A percentile compares a stretch with the other conserved stretches of the same genome.
Conservation (phyloP, 768 basidiomycete species). For the Mrakia gelida region DNA sequence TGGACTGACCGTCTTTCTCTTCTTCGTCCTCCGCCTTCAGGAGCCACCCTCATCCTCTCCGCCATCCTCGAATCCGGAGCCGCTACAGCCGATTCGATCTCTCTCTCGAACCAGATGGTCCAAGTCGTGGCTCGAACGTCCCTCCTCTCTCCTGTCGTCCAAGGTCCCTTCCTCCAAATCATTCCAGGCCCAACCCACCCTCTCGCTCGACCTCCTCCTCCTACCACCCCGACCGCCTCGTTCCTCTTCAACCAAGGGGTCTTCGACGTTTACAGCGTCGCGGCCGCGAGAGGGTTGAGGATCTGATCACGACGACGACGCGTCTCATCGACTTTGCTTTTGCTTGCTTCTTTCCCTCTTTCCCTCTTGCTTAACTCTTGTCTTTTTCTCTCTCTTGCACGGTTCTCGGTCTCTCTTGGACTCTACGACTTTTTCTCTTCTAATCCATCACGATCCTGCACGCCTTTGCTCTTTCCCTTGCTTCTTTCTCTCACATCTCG, state of each 20-base stretch:
- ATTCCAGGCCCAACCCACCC: conserved; percentile 10
- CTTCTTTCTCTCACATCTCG: background rate
- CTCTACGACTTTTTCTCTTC: background rate
- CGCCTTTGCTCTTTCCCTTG: background rate
- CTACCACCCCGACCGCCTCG: no score
- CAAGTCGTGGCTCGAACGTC: conserved; percentile 1
- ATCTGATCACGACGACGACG: background rate
- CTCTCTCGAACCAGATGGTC: background rate
- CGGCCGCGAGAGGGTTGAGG: background rate
- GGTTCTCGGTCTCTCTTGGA: no score
- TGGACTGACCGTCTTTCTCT: background rate
- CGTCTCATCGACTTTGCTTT: background rate
- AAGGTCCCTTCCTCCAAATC: conserved; percentile 9
- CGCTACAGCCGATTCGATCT: background rate
- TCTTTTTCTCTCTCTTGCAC: background rate
- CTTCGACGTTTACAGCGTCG: background rate
- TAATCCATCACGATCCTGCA: background rate
- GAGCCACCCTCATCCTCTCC: conserved; percentile 24
- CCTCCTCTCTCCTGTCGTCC: conserved; percentile 14
- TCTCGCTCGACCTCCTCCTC: background rate
- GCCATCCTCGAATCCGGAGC: conserved; percentile 29
- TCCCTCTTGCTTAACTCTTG: background rate
- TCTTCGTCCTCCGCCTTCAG: background rate
- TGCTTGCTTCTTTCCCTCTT: background rate
- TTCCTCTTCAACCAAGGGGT: background rate